Evolutionary conservation across 2,329 filamentous ascomycete genomes (phyloP).

Genomic region (Zymoseptoria pseudotritici): DNA sequence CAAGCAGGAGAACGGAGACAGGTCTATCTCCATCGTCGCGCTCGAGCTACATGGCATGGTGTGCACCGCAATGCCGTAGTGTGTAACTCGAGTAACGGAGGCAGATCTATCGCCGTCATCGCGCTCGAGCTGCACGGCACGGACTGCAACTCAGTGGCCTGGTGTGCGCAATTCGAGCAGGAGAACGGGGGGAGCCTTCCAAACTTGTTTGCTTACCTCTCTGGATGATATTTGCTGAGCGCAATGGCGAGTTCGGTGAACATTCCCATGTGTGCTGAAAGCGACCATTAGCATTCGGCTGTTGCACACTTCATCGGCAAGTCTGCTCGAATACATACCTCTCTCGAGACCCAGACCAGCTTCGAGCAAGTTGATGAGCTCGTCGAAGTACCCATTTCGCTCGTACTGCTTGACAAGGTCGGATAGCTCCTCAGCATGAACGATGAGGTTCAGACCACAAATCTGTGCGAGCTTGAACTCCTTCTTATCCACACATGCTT

Average conservation of each 20-base stretch:
- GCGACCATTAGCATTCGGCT: not conserved
- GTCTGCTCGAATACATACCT: not conserved
- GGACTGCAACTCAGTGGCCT: no score
- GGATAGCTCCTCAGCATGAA: slow-evolving; percentile 91
- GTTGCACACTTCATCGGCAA: not conserved
- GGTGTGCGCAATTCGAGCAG: no score
- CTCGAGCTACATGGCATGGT: no score
- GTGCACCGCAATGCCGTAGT: no score
- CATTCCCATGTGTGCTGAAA: slow-evolving; percentile 82
- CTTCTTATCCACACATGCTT: slow-evolving; percentile 93
- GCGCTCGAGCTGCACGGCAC: no score
- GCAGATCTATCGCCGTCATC: no score
- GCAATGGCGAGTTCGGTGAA: slow-evolving; percentile 92
- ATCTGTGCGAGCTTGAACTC: slow-evolving; percentile 98
- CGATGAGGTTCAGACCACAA: slow-evolving; percentile 94
- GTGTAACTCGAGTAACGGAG: no score
- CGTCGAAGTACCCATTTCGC: slow-evolving; percentile 93
- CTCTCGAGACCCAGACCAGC: slow-evolving; percentile 86
- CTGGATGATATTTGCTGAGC: slow-evolving; percentile 88
- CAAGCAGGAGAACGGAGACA: no score
- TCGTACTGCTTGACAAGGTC: slow-evolving; percentile 95
- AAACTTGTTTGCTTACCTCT: slow-evolving; percentile 31
- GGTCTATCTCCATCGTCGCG: no score
- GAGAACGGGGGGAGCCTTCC: no score
- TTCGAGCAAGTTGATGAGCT: slow-evolving; percentile 89